Percentiles rank a stretch among this genome's conserved stretches.
Conservation (phyloP, 2,329 filamentous ascomycete genomes). For the Pyrenophora teres region DNA sequence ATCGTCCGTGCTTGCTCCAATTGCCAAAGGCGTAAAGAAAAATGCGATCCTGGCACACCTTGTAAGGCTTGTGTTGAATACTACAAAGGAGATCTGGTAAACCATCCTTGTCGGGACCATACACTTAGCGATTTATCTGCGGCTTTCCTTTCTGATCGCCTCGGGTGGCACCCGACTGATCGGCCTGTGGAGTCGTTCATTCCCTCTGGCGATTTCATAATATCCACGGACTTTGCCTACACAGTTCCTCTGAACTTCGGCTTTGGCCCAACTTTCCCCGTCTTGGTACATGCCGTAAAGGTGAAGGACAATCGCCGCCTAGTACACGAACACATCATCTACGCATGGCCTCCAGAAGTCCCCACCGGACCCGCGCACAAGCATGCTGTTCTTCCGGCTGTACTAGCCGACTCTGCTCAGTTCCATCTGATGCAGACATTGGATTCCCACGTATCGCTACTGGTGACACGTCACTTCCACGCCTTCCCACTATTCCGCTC, state of each 20-base stretch:
- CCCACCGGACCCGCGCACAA: constrained; percentile 19
- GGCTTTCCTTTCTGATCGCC: constrained; percentile 38
- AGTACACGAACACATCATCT: constrained; percentile 44
- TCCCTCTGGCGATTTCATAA: constrained; percentile 19
- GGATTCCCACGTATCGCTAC: constrained; percentile 38
- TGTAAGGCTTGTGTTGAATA: constrained; percentile 47
- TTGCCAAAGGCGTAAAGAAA: constrained; percentile 44
- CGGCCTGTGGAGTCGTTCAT: constrained; percentile 36
- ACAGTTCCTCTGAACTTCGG: constrained; percentile 42
- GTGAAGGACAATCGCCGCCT: constrained; percentile 23
- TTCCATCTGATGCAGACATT: constrained; percentile 27
- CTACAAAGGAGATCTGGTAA: constrained; percentile 44
- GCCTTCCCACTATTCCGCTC: constrained; percentile 44
- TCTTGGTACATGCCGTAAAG: constrained; percentile 34
- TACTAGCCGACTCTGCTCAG: constrained; percentile 30
- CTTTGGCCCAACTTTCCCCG: constrained; percentile 36
- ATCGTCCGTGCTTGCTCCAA: constrained; percentile 43
- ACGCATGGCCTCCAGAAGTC: constrained; percentile 42
- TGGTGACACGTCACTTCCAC: constrained; percentile 43
- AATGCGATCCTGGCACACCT: constrained; percentile 48
- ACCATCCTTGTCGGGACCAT: constrained; percentile 44
- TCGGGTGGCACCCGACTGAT: constrained; percentile 45
- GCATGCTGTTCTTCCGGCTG: constrained; percentile 44
- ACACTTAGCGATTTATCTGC: constrained; percentile 34
- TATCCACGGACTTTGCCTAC: constrained; percentile 26